These are phyloP conservation scores for Epichloe glyceriae DNA, from an alignment of 2,329 filamentous ascomycete genomes.

Conservation along the genomic window DNA sequence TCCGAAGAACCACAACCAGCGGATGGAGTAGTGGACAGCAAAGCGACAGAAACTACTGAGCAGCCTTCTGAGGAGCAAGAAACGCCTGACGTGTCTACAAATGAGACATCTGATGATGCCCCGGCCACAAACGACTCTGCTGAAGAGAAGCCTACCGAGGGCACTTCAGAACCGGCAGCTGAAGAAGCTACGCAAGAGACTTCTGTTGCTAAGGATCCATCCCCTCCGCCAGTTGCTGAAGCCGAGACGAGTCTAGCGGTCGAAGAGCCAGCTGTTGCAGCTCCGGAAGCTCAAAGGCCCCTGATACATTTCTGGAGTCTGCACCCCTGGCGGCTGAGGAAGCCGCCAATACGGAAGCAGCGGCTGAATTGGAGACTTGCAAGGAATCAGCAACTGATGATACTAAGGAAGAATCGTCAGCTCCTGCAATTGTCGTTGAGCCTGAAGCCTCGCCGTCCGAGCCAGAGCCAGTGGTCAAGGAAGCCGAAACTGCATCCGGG, in stretches of 20 bases:
- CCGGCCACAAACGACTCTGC: neutral
- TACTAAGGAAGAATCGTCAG: neutral
- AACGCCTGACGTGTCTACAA: neutral
- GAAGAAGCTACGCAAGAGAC: conserved; percentile 1
- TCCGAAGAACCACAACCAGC: neutral
- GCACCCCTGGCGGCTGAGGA: neutral
- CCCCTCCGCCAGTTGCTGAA: neutral
- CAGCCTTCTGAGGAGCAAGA: neutral
- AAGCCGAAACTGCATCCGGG: neutral
- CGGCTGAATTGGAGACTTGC: neutral
- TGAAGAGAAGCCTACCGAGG: neutral
- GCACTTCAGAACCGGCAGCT: neutral
- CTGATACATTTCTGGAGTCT: neutral
- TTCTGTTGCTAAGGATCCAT: neutral
- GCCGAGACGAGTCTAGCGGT: neutral
- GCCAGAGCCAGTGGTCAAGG: neutral
- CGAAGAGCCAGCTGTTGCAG: neutral
- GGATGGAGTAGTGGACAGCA: neutral
- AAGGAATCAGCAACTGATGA: neutral
- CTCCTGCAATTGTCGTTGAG: neutral
- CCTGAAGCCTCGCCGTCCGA: neutral
- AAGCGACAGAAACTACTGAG: neutral
- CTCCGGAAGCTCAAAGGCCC: neutral
- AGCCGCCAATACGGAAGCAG: neutral
- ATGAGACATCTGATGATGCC: neutral